Evolutionary conservation across 352 stramenopile species (phyloP).

Genomic region (Aphanomyces euteiches): DNA sequence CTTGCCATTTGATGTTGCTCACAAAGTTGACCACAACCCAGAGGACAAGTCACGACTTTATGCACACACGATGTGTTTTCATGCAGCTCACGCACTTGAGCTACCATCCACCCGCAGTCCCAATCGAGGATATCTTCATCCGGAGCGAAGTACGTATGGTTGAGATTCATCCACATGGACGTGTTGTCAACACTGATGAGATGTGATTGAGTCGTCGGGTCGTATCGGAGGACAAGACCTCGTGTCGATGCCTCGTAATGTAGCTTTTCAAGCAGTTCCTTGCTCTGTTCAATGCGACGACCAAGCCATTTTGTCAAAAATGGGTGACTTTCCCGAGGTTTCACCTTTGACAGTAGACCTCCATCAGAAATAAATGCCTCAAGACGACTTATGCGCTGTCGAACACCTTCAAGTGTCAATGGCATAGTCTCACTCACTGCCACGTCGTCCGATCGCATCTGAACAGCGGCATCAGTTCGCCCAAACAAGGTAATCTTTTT

Average conservation of each 20-base stretch:
- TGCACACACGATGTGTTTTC: constrained; percentile 42
- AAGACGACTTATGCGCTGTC: background rate
- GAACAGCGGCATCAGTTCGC: background rate
- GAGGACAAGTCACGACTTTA: constrained; percentile 55
- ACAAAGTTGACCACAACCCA: constrained; percentile 61
- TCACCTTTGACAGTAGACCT: background rate
- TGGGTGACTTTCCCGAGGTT: background rate
- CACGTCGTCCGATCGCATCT: background rate
- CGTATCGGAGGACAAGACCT: constrained; percentile 17
- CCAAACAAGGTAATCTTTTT: constrained; percentile 54
- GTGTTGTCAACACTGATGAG: background rate
- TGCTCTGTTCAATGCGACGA: background rate
- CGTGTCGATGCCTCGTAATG: background rate
- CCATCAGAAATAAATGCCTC: background rate
- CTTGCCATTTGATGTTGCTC: constrained; percentile 35
- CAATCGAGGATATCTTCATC: constrained; percentile 1
- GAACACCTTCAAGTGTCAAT: background rate
- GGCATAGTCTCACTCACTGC: background rate
- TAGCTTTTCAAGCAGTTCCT: background rate
- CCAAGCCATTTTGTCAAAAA: background rate
- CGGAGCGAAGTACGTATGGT: background rate
- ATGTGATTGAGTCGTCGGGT: background rate
- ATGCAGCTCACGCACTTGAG: constrained; percentile 31
- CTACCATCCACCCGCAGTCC: constrained; percentile 27
- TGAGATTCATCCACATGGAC: constrained; percentile 2